Conservation (phyloP, 192 early-diverging fungal genomes). For the Linnemannia schmuckeri region DNA sequence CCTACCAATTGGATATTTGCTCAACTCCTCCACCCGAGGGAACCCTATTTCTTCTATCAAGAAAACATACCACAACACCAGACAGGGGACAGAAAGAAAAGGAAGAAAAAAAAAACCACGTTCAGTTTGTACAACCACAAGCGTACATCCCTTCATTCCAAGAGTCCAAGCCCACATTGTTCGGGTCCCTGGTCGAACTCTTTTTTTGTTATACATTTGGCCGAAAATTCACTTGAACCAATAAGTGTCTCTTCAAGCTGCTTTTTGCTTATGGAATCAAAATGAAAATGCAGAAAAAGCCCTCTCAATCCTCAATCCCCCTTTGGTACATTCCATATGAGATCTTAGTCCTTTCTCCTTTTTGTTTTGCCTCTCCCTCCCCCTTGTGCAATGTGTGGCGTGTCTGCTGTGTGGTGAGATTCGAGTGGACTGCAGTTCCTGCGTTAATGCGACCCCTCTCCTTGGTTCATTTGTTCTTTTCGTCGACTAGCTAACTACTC, state of each 20-base stretch:
- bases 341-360: not conserved
- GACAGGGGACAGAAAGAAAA: not conserved
- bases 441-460: not conserved
- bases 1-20: not conserved
- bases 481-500: too few species aligned
- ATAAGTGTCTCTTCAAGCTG: not conserved
- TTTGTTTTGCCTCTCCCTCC: not conserved
- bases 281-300: not conserved
- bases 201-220: not conserved
- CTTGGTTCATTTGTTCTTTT: too few species aligned
- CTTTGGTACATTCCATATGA: not conserved
- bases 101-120: not conserved
- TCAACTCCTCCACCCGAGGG: too few species aligned
- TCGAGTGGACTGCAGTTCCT: not conserved
- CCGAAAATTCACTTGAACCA: not conserved
- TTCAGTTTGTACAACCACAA: slow-evolving; percentile 1
- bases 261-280: not conserved
- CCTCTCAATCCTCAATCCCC: too few species aligned
- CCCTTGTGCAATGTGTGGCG: too few species aligned
- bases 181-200: not conserved
- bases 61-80: not conserved
- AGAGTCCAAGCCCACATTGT: not conserved
- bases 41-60: too few species aligned
- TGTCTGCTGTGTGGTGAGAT: not conserved
- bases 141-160: not conserved